Percentiles rank a stretch among this genome's conserved stretches.
Evolutionary conservation across 139 green algal genomes (phyloP).

Genomic region (Haematococcus lacustris): DNA sequence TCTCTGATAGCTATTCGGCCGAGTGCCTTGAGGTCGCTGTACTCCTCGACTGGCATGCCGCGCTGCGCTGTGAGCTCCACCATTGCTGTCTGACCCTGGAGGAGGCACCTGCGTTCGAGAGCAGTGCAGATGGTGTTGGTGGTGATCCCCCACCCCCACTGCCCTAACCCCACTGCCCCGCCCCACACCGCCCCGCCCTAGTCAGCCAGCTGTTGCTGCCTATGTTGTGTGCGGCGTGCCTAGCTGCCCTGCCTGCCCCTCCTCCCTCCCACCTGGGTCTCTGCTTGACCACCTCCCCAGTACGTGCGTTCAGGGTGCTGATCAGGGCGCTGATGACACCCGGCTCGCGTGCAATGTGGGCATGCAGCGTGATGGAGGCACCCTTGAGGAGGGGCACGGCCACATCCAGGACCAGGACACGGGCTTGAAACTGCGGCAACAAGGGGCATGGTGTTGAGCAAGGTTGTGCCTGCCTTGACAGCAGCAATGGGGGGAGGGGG

Average conservation of each 20-base stretch:
- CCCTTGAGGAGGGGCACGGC: constrained; percentile 71
- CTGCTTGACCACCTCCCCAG: constrained; percentile 50
- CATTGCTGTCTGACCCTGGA: constrained; percentile 64
- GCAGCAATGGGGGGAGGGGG: too few species aligned
- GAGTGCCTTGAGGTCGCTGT: constrained; percentile 61
- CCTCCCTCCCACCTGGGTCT: constrained; percentile 58
- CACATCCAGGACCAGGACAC: constrained; percentile 76
- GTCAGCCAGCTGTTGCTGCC: too few species aligned
- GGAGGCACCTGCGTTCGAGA: constrained; percentile 53
- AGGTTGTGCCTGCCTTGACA: too few species aligned
- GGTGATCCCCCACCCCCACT: too few species aligned
- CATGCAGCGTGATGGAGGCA: constrained; percentile 59
- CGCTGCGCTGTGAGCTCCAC: constrained; percentile 67
- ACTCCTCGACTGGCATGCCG: constrained; percentile 70
- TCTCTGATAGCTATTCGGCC: constrained; percentile 79
- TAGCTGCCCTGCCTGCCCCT: too few species aligned
- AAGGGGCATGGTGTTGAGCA: too few species aligned
- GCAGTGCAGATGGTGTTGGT: too few species aligned
- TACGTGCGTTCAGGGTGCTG: constrained; percentile 63
- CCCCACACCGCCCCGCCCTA: too few species aligned
- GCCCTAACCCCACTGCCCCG: too few species aligned
- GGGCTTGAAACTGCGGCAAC: constrained; percentile 53
- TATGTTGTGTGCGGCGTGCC: too few species aligned
- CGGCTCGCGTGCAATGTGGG: constrained; percentile 63
- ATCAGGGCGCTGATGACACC: constrained; percentile 61